Percentiles rank a stretch among this genome's conserved stretches.
Evolutionary conservation across 306 rosid genomes (phyloP).

Genomic region (Gleditsia sinensis): DNA sequence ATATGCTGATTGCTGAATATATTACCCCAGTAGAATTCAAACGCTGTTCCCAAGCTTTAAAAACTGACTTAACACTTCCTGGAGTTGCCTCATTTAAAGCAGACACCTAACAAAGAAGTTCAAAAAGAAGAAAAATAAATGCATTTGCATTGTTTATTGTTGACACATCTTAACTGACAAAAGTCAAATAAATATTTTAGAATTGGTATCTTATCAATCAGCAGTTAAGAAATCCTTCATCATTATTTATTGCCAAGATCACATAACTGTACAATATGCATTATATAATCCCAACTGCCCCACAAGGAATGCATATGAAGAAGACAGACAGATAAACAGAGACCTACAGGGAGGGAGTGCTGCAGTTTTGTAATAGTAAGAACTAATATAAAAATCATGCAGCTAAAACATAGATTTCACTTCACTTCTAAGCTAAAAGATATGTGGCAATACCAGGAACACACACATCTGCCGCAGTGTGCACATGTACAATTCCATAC

Average conservation of each 20-base stretch:
- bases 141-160: not conserved
- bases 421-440: too few relatives aligned
- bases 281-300: not conserved
- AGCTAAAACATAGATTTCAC: not conserved
- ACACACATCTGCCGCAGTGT: not conserved
- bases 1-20: constrained; percentile 15
- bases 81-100: constrained; percentile 91
- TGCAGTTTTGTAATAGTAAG: not conserved
- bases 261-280: not conserved
- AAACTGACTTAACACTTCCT: constrained; percentile 84
- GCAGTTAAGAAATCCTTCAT: not conserved
- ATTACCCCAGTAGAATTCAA: constrained; percentile 76
- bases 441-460: too few relatives aligned
- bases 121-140: not conserved
- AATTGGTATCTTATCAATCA: not conserved
- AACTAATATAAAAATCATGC: not conserved
- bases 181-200: not conserved
- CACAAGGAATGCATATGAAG: not conserved
- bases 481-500: not conserved
- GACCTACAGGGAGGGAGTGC: not conserved
- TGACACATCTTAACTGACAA: not conserved
- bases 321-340: not conserved
- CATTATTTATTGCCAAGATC: not conserved
- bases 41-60: constrained; percentile 96
- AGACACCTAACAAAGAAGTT: constrained; percentile 55